Evolutionary conservation across 2,329 filamentous ascomycete genomes (phyloP).

Genomic region (Lachnellula occidentalis): DNA sequence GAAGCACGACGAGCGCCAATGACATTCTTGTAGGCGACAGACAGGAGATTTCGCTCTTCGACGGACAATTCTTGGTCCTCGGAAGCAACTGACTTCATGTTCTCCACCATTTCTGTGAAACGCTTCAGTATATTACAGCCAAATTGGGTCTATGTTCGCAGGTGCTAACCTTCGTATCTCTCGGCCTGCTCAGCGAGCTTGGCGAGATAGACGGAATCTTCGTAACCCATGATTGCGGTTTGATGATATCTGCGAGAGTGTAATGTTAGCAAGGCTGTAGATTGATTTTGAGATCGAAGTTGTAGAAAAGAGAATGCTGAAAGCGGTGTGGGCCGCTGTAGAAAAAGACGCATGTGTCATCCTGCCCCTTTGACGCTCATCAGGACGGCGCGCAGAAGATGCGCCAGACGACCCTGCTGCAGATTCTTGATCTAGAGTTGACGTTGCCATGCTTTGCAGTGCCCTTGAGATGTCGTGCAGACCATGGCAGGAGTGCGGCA

Average conservation of each 20-base stretch:
- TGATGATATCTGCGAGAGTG: constrained; percentile 13
- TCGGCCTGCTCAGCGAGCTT: constrained; percentile 99
- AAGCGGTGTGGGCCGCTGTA: neutral
- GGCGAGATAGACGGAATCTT: constrained; percentile 99
- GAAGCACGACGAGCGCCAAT: constrained; percentile 96
- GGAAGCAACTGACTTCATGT: constrained; percentile 97
- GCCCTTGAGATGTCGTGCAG: neutral
- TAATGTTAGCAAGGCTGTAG: constrained; percentile 7
- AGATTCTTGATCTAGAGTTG: neutral
- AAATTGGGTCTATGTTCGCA: constrained; percentile 30
- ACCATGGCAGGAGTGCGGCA: constrained; percentile 7
- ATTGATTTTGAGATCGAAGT: neutral
- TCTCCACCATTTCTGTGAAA: constrained; percentile 80
- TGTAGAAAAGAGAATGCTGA: neutral
- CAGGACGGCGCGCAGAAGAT: neutral
- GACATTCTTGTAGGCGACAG: constrained; percentile 99
- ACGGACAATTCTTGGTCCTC: constrained; percentile 73
- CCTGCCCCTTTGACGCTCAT: neutral
- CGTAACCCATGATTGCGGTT: constrained; percentile 84
- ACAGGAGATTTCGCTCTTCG: constrained; percentile 97
- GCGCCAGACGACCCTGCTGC: constrained; percentile 1
- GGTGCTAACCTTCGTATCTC: constrained; percentile 94
- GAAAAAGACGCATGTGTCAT: neutral
- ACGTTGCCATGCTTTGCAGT: neutral
- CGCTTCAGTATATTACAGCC: no score